Evolutionary conservation across 306 rosid species (phyloP).

Genomic region (Quercus dentata): DNA sequence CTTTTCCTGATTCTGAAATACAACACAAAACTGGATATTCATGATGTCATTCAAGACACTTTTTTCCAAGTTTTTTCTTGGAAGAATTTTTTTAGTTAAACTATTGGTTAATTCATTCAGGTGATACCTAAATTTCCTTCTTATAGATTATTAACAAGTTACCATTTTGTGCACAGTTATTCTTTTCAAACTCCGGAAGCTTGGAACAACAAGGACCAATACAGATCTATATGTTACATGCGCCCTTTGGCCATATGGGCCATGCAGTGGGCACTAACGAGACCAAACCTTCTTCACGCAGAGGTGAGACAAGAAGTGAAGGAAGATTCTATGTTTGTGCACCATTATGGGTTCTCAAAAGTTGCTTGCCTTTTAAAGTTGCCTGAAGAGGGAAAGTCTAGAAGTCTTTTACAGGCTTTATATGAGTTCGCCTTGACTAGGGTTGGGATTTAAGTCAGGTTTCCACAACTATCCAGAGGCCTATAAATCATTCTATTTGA

Average conservation of each 20-base stretch:
- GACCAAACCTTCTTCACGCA: too few relatives aligned
- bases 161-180: slow-evolving; percentile 50
- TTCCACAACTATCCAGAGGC: not conserved
- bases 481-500: not conserved
- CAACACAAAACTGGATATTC: not conserved
- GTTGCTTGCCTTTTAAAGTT: too few relatives aligned
- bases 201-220: slow-evolving; percentile 63
- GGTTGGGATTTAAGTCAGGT: not conserved
- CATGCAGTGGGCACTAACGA: slow-evolving; percentile 83
- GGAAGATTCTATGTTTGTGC: too few relatives aligned
- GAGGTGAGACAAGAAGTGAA: too few relatives aligned
- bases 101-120: not conserved
- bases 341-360: too few relatives aligned
- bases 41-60: not conserved
- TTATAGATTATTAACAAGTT: slow-evolving; percentile 15
- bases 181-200: slow-evolving; percentile 95
- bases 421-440: too few relatives aligned
- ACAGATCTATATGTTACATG: slow-evolving; percentile 80
- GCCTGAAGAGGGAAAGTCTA: too few relatives aligned
- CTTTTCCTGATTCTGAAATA: not conserved
- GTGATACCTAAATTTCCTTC: not conserved
- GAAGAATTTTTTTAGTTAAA: not conserved
- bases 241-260: slow-evolving; percentile 98
- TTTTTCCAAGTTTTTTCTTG: not conserved
- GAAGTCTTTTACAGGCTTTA: too few relatives aligned